Base-by-base conservation (phyloP, 202 grass and related monocot species). In the Eragrostis tef region DNA sequence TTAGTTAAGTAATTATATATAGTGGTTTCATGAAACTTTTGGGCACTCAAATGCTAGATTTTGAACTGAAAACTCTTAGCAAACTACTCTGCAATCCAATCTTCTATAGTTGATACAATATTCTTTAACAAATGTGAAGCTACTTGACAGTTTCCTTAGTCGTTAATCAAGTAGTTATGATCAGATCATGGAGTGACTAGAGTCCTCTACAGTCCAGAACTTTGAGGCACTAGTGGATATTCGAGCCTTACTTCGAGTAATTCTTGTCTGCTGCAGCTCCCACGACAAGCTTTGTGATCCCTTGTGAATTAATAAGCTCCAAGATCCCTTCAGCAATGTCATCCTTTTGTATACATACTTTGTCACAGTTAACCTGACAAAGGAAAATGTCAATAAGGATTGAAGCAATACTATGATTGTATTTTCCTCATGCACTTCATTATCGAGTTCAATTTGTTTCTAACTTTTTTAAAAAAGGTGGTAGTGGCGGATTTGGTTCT, bases 251-350 rank as follows among this genome's bases (percentile, higher is more conserved):
- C 92, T 70, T 91, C 13, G 86, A 83, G 75, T 89, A 91, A 22
- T 94, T 81, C 79, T 89, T 83, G 54, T 94, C 92, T 13, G 84
- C 80, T 48, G 92, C 92, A 58, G 92, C 92, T 48, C 84, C 89
- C 84, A 91, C 86, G 34, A 91, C 78, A 86, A 86, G 72, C 48
- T 70, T 85, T 57, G 74, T 86, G 57, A 90, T 64, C 6, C 79
- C 49, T 1, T 89, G 42, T 48, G 49, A 70, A 11, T 65, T 61
- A 51, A 91, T 85, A 45, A 94, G 84, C 36, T 89, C 70, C 3
- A 79, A 69, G 9, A 91, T 79, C 47, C 89, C 89, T 73, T 89
- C 57, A 48, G 67, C 84, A 67, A 91, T 67, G 73, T 91, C 77
- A 22, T 87, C 81, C 73, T 72, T 79, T 53, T 91, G 84, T 67